Conservation (phyloP, 2,329 filamentous ascomycete genomes). For the Trichoderma endophyticum region DNA sequence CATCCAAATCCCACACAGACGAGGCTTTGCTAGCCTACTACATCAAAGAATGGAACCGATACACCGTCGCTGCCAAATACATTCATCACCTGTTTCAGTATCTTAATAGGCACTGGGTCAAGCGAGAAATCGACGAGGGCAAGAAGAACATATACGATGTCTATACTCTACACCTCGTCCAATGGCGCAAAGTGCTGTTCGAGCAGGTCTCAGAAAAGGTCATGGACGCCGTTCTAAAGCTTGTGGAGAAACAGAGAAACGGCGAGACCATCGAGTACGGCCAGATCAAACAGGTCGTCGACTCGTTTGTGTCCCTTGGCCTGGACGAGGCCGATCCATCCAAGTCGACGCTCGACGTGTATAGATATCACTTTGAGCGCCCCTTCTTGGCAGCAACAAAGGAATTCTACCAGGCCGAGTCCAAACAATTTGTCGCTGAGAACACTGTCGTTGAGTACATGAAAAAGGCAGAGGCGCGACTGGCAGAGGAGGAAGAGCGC, state of each 20-base stretch:
- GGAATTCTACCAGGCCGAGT: constrained; percentile 86
- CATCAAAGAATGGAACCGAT: constrained; percentile 93
- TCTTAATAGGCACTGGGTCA: constrained; percentile 97
- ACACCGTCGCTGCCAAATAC: constrained; percentile 93
- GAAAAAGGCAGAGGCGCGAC: constrained; percentile 92
- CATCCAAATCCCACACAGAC: constrained; percentile 78
- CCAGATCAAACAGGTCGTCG: constrained; percentile 95
- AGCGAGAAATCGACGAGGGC: constrained; percentile 96
- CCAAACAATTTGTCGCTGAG: constrained; percentile 89
- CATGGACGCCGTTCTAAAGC: constrained; percentile 90
- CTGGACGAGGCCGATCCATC: constrained; percentile 89
- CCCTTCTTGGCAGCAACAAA: constrained; percentile 86
- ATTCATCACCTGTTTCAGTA: constrained; percentile 97
- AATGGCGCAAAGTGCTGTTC: constrained; percentile 93
- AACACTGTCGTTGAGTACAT: constrained; percentile 99
- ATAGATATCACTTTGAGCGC: constrained; percentile 85
- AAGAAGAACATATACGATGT: constrained; percentile 99
- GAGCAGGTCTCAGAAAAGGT: constrained; percentile 78
- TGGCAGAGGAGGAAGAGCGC: constrained; percentile 91
- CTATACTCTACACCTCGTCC: constrained; percentile 92
- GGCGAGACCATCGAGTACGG: constrained; percentile 96
- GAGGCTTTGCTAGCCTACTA: constrained; percentile 90
- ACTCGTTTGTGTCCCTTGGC: constrained; percentile 93
- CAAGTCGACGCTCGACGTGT: constrained; percentile 93
- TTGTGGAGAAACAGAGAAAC: constrained; percentile 95